Evolutionary conservation across 768 basidiomycete species (phyloP).

Genomic region (Termitomyces sp.): DNA sequence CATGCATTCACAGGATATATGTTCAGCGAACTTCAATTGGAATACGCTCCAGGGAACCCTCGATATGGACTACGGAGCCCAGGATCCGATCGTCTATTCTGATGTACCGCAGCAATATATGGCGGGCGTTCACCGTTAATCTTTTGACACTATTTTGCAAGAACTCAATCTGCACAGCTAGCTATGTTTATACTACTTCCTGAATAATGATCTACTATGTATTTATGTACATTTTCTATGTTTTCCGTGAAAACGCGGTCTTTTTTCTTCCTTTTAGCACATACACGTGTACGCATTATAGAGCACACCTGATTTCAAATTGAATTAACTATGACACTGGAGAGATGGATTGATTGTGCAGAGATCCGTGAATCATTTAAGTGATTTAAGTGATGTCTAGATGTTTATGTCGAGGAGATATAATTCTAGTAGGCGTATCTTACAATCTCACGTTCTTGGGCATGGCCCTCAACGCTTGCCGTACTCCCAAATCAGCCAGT

Average conservation of each 20-base stretch:
- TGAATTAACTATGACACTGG: background rate
- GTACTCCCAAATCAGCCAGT: constrained; percentile 58
- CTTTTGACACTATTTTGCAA: background rate
- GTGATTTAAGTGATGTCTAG: background rate
- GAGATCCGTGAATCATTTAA: background rate
- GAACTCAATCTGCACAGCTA: background rate
- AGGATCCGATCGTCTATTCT: constrained; percentile 18
- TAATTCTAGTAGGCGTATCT: background rate
- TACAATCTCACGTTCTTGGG: constrained; percentile 57
- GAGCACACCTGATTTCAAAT: background rate
- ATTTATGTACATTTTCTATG: background rate
- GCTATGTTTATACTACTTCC: background rate
- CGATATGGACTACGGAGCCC: constrained; percentile 23
- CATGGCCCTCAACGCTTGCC: constrained; percentile 60
- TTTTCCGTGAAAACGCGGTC: background rate
- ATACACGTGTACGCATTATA: background rate
- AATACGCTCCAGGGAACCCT: constrained; percentile 35
- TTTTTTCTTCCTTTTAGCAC: no score
- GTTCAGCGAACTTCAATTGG: constrained; percentile 32
- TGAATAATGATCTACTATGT: background rate
- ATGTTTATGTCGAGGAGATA: background rate
- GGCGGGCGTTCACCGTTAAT: constrained; percentile 20
- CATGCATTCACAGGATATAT: background rate
- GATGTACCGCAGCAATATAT: constrained; percentile 19
- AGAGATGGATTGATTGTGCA: background rate